phyloP scores from a whole-genome alignment of 2,329 filamentous ascomycete genomes.

The Boeremia lycopersici region DNA sequence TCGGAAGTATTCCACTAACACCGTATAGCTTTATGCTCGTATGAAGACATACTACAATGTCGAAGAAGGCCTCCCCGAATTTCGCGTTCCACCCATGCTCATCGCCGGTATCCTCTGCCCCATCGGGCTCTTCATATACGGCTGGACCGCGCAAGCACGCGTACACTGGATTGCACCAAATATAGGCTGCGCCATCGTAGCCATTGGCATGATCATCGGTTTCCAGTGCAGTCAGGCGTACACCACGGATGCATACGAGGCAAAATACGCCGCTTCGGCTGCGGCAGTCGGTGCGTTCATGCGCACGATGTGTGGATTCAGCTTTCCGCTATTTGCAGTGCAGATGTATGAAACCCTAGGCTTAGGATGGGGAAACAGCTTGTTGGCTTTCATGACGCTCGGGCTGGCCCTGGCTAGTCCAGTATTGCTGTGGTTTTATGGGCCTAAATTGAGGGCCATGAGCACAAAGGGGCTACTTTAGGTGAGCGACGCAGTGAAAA shows the following conservation, averaged over 20 bases:
- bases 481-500: background rate
- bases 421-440: slow-evolving; percentile 51
- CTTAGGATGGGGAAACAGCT: slow-evolving; percentile 63
- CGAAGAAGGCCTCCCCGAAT: slow-evolving; percentile 49
- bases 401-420: slow-evolving; percentile 57
- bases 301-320: slow-evolving; percentile 59
- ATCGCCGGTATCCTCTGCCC: slow-evolving; percentile 59
- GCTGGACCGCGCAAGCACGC: slow-evolving; percentile 60
- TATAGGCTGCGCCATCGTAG: slow-evolving; percentile 57
- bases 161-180: slow-evolving; percentile 64
- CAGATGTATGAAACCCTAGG: slow-evolving; percentile 64
- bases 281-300: slow-evolving; percentile 67
- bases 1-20: background rate
- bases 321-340: slow-evolving; percentile 63
- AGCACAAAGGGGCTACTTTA: slow-evolving; percentile 24
- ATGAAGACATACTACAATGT: slow-evolving; percentile 30
- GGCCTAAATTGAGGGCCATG: slow-evolving; percentile 39
- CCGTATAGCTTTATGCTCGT: slow-evolving; percentile 29
- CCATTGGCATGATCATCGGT: slow-evolving; percentile 55
- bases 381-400: slow-evolving; percentile 59
- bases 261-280: slow-evolving; percentile 50
- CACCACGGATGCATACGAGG: slow-evolving; percentile 67
- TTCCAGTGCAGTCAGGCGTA: slow-evolving; percentile 68
- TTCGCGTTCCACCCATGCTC: slow-evolving; percentile 60
- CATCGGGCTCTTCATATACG: slow-evolving; percentile 56